Conservation (phyloP, 208 protist species). For the Trichomonas gallinae region DNA sequence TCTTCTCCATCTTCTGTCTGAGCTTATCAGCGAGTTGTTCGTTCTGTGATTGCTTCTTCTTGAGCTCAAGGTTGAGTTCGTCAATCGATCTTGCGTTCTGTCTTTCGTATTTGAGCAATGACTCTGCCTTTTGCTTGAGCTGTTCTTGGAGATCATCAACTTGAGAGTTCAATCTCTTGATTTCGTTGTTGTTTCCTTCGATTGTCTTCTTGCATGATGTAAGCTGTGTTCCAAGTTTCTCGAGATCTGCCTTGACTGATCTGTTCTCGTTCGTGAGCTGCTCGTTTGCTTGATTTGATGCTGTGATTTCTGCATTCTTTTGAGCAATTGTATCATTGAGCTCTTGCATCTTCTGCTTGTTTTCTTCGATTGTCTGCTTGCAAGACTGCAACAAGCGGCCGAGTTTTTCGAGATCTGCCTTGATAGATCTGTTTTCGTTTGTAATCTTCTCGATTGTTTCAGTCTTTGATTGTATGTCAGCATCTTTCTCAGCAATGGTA, state of each 20-base stretch:
- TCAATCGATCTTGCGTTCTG: background rate
- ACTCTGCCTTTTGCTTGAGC: background rate
- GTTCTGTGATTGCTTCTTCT: background rate
- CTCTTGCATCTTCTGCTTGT: too few species aligned
- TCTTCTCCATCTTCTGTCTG: background rate
- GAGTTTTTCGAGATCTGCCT: background rate
- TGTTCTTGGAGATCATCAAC: background rate
- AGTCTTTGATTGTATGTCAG: background rate
- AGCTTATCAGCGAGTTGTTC: background rate
- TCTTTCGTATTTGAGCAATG: background rate
- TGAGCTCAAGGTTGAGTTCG: background rate
- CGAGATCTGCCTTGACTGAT: background rate
- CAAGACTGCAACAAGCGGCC: too few species aligned
- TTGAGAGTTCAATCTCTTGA: background rate
- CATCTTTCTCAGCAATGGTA: background rate
- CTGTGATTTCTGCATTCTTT: too few species aligned
- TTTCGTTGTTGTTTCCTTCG: background rate
- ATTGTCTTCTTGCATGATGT: background rate
- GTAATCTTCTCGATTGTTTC: background rate
- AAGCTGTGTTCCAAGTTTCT: background rate
- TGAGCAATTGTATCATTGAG: too few species aligned
- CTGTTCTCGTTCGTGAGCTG: background rate
- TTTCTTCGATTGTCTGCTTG: background rate
- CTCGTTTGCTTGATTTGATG: too few species aligned
- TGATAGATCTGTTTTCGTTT: background rate